Base-by-base conservation (phyloP, 306 rosid genomes). In the Prosopis cineraria region DNA sequence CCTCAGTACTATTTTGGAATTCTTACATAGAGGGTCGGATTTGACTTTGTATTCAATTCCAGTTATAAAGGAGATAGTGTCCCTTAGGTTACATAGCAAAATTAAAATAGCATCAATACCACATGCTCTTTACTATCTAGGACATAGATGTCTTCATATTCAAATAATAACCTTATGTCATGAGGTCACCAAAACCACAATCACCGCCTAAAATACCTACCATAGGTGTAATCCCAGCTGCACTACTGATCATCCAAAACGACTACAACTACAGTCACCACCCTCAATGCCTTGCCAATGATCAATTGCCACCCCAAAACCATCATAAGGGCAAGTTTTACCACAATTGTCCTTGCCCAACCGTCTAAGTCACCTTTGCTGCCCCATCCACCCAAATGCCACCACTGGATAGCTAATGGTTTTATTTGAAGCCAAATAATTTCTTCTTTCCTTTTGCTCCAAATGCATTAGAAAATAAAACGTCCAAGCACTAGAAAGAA, bases 171-270 rank as follows among this genome's bases (percentile, higher is more conserved):
- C 7, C 31, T 31, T 9, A 52, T 6, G 53, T n/a, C 71, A 66
- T 20, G 48, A 67, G 52, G 34, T 25, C 72, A 40, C n/a, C 72
- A 12, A 68, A 40, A 39, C 31, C 17, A 64, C 60, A 29, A 34
- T 70, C 63, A 71, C 27, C 64, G n/a, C 44, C 75, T 53, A 30
- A 3, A 40, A 70, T n/a, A 33, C 64, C 64, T 7, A 33, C 63
- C 37, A 52, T 79, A 19, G 27, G 52, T 48, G 22, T 34, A 25
- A 76, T 71, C 55, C 41, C 73, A 62, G 63, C 56, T 48, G 22
- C 19, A 44, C 19, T 19, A 56, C 39, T 8, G 30, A 41, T 29
- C 72, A 63, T 55, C 70, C 33, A 78, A 31, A 70, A 53, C 59
- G 65, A 48, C 72, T 22, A 45, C 41, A 22, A 16, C 47, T 73